Conservation (phyloP, 306 rosid genomes). For the Sphenostylis stenocarpa region DNA sequence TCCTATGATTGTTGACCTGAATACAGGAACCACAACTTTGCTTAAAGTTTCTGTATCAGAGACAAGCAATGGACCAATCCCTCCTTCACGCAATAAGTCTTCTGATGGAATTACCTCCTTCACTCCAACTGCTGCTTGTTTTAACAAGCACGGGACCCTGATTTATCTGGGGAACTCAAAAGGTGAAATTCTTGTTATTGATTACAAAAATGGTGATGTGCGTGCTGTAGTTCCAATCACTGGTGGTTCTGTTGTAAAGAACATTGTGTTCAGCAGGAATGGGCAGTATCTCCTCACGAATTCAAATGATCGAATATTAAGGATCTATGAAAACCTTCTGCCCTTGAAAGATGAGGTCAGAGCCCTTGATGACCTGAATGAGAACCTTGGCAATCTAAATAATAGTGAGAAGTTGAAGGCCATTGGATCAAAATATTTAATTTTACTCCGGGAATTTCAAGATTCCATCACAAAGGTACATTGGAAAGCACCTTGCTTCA, state of each 20-base stretch:
- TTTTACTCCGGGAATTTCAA: slow-evolving; percentile 89
- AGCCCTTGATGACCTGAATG: slow-evolving; percentile 52
- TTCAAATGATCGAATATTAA: slow-evolving; percentile 83
- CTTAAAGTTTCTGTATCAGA: slow-evolving; percentile 78
- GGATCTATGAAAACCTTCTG: slow-evolving; percentile 91
- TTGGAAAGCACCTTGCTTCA: slow-evolving; percentile 99
- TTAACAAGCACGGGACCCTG: slow-evolving; percentile 74
- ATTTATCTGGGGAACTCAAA: slow-evolving; percentile 95
- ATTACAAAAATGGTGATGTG: slow-evolving; percentile 54
- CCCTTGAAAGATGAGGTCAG: slow-evolving; percentile 66
- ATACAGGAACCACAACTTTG: slow-evolving; percentile 60
- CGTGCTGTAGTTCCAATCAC: slow-evolving; percentile 73
- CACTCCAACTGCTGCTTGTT: slow-evolving; percentile 95
- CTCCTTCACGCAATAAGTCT: slow-evolving; percentile 68
- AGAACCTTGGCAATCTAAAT: slow-evolving; percentile 45
- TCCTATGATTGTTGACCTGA: slow-evolving; percentile 90
- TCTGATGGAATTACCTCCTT: slow-evolving; percentile 74
- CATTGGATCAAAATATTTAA: slow-evolving; percentile 78
- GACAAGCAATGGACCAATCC: slow-evolving; percentile 41
- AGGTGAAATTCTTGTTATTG: slow-evolving; percentile 89
- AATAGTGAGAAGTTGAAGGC: slow-evolving; percentile 74
- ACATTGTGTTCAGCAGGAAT: slow-evolving; percentile 85
- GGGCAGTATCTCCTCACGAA: slow-evolving; percentile 92
- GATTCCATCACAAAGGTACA: slow-evolving; percentile 94
- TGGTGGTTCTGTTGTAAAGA: slow-evolving; percentile 86